Base-by-base conservation (phyloP, 2,329 filamentous ascomycete genomes). In the Periconia macrospinosa region DNA sequence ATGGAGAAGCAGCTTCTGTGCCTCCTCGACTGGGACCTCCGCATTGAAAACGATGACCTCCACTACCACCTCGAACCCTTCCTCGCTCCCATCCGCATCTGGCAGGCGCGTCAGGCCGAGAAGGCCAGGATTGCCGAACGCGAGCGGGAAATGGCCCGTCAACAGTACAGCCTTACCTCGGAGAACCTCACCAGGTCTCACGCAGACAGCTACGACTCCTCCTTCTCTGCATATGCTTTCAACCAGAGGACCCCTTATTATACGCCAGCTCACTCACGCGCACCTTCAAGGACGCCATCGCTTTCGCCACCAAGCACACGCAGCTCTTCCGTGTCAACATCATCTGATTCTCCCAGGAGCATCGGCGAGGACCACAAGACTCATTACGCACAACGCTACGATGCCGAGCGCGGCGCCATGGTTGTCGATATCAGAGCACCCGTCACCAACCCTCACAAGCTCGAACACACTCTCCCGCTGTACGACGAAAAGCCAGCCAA, bases 1-100 rank as follows among this genome's bases (percentile, higher is more conserved):
- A 99, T 99, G 94, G 94, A 99, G 83, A 95, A 96, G 83, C 94
- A 99, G 78, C 84, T 99, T 30, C 87, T 99, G 49, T 94, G 91
- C 80, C 84, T 99, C 42, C 83, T 99, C 44, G 90, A 97, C 72
- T 99, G 92, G 91, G 91, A 99, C 63, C 85, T 96, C 56, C 85
- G 90, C 62, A 92, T 99, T 69, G 87, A 82, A 41, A 86, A 92
- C 69, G 83, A 92, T 52, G 92, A 97, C 67, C 86, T 99, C 42
- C 91, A 96, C 79, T 82, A 81, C 61, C 90, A 96, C 74, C 83
- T 97, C 41, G 91, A 97, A 65, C 84, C 84, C 41, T 97, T 97
- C 82, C 84, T 99, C 43, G 86, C 86, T 33, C 93, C 93, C 27
- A 90, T 97, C 69, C 89, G 92, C 57, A 71, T 79, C 63, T 81